Conservation (phyloP, 2,329 filamentous ascomycete genomes). For the Phaeosphaeria sp. region DNA sequence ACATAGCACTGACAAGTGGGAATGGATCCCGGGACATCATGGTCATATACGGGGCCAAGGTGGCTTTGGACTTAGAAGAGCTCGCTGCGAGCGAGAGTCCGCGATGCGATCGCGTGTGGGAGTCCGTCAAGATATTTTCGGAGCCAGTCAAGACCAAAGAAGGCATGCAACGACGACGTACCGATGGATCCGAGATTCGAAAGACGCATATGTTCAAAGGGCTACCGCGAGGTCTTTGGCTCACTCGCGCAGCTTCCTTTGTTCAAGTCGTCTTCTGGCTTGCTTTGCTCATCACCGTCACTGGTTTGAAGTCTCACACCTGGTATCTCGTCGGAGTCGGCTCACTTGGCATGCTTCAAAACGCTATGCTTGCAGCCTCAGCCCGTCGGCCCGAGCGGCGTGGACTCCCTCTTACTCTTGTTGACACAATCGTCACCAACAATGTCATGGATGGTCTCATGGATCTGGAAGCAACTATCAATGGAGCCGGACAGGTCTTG, state of each 20-base stretch:
- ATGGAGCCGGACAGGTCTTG: background rate
- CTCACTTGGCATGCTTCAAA: background rate
- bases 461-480: background rate
- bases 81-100: no score
- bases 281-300: background rate
- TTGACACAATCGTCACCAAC: background rate
- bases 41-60: background rate
- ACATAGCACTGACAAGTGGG: background rate
- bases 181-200: no score
- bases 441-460: background rate
- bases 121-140: no score
- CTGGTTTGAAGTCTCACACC: background rate
- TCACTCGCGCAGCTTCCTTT: no score
- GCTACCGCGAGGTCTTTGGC: no score
- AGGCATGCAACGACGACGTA: no score
- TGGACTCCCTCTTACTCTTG: background rate
- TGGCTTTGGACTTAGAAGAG: background rate
- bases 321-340: background rate
- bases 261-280: background rate
- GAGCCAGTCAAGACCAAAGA: no score
- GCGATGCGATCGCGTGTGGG: no score
- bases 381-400: background rate
- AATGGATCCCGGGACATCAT: background rate
- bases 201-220: no score
- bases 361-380: background rate